A percentile compares a stretch with the other conserved stretches of the same genome.
phyloP scores from a whole-genome alignment of 139 green algal genomes.

The Chlorella ohadii region DNA sequence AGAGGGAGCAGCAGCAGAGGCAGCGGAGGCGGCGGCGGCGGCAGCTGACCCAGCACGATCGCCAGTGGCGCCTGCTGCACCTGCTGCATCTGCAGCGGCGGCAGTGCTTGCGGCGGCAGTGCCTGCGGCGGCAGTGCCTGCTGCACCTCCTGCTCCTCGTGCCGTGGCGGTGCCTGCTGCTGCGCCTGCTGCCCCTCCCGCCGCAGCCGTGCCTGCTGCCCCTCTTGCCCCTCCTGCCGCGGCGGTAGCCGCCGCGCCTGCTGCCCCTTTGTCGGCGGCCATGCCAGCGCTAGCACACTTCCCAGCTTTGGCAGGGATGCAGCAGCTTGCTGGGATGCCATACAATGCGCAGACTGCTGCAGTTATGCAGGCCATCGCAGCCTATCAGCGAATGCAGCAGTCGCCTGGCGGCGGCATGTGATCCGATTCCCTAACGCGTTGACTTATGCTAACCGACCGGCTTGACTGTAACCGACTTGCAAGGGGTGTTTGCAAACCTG shows the following conservation, averaged over 20 bases:
- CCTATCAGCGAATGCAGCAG: too few species aligned
- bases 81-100: background rate
- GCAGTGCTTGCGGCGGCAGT: background rate
- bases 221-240: too few species aligned
- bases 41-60: background rate
- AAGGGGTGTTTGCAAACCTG: background rate
- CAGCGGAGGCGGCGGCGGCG: background rate
- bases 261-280: background rate
- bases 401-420: too few species aligned
- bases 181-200: too few species aligned
- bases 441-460: background rate
- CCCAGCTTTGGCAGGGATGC: too few species aligned
- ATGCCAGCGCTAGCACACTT: too few species aligned
- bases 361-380: too few species aligned
- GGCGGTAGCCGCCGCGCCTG: too few species aligned
- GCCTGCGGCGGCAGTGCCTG: background rate
- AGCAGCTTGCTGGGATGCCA: too few species aligned
- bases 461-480: background rate
- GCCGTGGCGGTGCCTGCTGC: background rate
- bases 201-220: background rate
- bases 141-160: background rate
- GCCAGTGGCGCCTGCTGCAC: background rate
- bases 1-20: background rate
- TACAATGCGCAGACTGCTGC: too few species aligned
- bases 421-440: too few species aligned